phyloP scores from a whole-genome alignment of 306 rosid genomes.

The Cicer cuneatum region DNA sequence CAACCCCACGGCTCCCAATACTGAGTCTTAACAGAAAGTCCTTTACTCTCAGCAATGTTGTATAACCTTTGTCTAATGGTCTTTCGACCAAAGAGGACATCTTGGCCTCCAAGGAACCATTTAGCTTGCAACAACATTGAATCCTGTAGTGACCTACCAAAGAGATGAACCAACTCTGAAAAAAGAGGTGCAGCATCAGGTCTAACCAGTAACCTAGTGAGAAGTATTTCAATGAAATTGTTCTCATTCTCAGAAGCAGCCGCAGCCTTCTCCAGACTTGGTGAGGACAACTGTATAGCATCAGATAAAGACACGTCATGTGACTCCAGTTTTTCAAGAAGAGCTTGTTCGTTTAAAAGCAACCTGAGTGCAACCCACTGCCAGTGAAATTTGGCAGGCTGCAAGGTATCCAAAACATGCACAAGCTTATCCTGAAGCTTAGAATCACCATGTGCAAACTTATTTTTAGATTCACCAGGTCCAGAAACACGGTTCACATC shows the following conservation, averaged over 20 bases:
- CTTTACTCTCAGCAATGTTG: constrained; percentile 71
- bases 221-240: constrained; percentile 82
- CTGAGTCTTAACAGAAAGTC: constrained; percentile 70
- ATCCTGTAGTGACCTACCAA: constrained; percentile 91
- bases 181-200: constrained; percentile 99
- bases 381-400: constrained; percentile 97
- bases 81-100: constrained; percentile 90
- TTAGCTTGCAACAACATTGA: constrained; percentile 93
- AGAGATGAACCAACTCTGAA: constrained; percentile 89
- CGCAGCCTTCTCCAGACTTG: constrained; percentile 70
- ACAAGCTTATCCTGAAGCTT: constrained; percentile 85
- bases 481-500: constrained; percentile 66
- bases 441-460: constrained; percentile 57
- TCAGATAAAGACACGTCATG: constrained; percentile 68
- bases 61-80: constrained; percentile 78
- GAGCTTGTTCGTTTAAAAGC: constrained; percentile 91
- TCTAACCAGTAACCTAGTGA: constrained; percentile 88
- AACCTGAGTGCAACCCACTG: constrained; percentile 98
- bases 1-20: constrained; percentile 98
- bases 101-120: constrained; percentile 88
- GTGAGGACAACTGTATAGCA: constrained; percentile 79
- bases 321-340: constrained; percentile 70
- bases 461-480: constrained; percentile 62
- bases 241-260: constrained; percentile 93
- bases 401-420: constrained; percentile 81